Percentiles rank a stretch among this genome's conserved stretches.
Evolutionary conservation across 2,329 filamentous ascomycete species (phyloP).

Genomic region (Ceratocystis cubensis): DNA sequence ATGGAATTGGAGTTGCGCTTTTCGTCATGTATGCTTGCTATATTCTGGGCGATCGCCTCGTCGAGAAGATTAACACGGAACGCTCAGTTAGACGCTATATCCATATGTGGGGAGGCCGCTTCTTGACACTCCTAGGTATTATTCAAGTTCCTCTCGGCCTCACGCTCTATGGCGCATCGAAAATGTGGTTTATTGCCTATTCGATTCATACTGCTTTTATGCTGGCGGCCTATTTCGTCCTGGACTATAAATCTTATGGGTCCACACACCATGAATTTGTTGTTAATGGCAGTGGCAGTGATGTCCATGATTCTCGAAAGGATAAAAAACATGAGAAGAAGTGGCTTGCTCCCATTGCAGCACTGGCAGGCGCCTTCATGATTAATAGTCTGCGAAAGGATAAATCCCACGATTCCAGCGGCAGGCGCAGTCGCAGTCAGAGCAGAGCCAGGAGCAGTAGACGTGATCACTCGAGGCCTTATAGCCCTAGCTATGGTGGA

Average conservation of each 20-base stretch:
- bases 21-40: conserved; percentile 63
- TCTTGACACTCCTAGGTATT: conserved; percentile 68
- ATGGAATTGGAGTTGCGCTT: conserved; percentile 69
- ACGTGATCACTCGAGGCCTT: conserved; percentile 26
- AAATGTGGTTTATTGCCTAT: conserved; percentile 73
- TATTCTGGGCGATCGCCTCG: conserved; percentile 53
- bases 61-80: conserved; percentile 40
- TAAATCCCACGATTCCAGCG: conserved; percentile 31
- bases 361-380: conserved; percentile 39
- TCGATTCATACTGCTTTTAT: conserved; percentile 64
- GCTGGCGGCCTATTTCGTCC: conserved; percentile 62
- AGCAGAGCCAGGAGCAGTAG: conserved; percentile 11
- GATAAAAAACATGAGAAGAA: conserved; percentile 30
- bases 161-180: conserved; percentile 82
- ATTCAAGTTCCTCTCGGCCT: conserved; percentile 79
- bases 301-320: conserved; percentile 25
- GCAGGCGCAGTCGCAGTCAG: conserved; percentile 28
- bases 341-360: conserved; percentile 43
- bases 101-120: conserved; percentile 78
- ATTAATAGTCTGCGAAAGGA: conserved; percentile 34
- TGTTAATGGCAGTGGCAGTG: not conserved
- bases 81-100: conserved; percentile 47
- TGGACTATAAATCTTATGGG: conserved; percentile 56
- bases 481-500: conserved; percentile 32
- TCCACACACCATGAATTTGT: conserved; percentile 33